Evolutionary conservation across 1,284 basidiomycete species (phyloP), one percentile per base, ranked within the genome.

Genomic region (Mycena sp.): DNA sequence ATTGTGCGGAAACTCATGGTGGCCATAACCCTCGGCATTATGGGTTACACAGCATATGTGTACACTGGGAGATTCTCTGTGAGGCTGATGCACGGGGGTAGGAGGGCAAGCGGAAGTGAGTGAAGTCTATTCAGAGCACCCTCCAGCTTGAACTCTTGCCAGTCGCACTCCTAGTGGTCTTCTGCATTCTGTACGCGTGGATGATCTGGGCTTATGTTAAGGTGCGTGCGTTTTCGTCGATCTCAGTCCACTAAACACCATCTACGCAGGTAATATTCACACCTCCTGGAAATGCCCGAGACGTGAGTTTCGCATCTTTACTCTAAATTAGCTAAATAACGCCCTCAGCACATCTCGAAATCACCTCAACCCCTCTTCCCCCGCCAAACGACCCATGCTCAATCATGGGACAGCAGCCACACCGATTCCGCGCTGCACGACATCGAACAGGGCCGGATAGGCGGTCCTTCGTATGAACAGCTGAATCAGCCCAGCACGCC

Each of bases 201-300:
- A 85, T 87, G 79, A 57, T 87, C 0, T 93, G 91, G 91, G 80
- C 86, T 4, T 94, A 93, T 74, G 64, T 82, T 19, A 88, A 84
- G 82, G 91, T 91, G 58, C 49, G 77, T 70, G 32, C 25, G 28
- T 51, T n/a, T 21, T 11, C 25, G 6, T 28, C n/a, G 28, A 11
- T 46, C 41, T 25, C 30, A 26, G 17, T 43, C 40, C 38, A n/a
- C 14, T 21, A 29, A 28, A 44, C 40, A 37, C 51, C 59, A 25
- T 46, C 23, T 10, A 48, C 16, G 44, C 17, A 89, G 90, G 82
- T 90, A 29, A 75, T 90, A 19, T 61, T 86, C 2, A 91, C 86
- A 2, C 75, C 88, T 6, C 91, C 92, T 21, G 92, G 92, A 2
- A 87, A 82, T 69, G 92, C 91, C 2, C 77, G 73, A 74, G 83